Evolutionary conservation across 225 moss, liverwort and hornwort species (phyloP).

Genomic region (Asterella californica): DNA sequence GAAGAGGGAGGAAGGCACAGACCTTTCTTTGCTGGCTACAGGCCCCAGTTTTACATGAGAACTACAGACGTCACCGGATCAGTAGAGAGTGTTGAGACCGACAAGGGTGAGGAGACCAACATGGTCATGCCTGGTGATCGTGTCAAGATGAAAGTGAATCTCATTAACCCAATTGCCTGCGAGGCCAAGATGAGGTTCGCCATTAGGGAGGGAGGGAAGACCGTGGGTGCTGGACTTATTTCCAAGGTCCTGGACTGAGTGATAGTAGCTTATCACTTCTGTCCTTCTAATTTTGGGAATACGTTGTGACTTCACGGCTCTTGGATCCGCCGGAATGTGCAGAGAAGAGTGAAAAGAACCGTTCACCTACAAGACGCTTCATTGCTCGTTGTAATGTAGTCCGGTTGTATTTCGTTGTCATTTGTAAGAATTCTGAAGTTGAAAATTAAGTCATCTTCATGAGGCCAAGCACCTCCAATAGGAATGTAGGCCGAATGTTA

Average conservation of each 20-base stretch:
- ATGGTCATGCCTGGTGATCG: conserved; percentile 88
- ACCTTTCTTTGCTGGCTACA: conserved; percentile 73
- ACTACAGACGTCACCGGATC: conserved; percentile 80
- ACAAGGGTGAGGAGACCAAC: conserved; percentile 52
- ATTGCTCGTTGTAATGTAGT: conserved; percentile 21
- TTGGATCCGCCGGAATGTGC: conserved; percentile 3
- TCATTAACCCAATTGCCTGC: conserved; percentile 64
- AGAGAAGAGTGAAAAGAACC: conserved; percentile 9
- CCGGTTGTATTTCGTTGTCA: conserved; percentile 3
- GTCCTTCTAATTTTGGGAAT: conserved; percentile 4
- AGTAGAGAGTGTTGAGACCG: conserved; percentile 35
- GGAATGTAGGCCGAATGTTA: conserved; percentile 5
- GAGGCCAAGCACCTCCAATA: conserved; percentile 3
- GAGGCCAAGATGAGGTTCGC: conserved; percentile 77
- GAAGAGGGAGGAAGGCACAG: conserved; percentile 84
- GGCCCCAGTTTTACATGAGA: conserved; percentile 82
- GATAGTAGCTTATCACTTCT: not conserved
- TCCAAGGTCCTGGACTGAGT: conserved; percentile 51
- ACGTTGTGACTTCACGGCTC: conserved; percentile 5
- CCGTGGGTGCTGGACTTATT: conserved; percentile 75
- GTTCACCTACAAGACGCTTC: not conserved
- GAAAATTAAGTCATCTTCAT: not conserved
- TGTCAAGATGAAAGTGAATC: conserved; percentile 61
- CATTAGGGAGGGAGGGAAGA: conserved; percentile 77
- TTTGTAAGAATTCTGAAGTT: not conserved